Conservation (phyloP, 176 grass and related monocot genomes). For the Bonia amplexicaulis region DNA sequence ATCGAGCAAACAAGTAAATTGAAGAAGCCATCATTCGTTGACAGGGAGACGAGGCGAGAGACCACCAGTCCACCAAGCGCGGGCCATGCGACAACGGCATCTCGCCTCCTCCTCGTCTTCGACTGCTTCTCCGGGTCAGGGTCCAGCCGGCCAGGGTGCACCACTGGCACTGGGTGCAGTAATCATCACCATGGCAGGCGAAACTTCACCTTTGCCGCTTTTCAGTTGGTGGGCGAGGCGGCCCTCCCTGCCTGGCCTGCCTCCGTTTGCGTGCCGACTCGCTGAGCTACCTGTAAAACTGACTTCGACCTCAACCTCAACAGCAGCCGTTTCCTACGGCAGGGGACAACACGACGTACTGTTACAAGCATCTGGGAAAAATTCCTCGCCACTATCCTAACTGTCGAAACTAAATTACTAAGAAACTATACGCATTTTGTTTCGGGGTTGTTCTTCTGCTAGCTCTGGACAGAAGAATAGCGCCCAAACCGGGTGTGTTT, state of each 20-base stretch:
- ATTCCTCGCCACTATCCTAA: too few species aligned
- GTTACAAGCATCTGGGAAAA: background rate
- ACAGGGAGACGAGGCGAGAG: too few species aligned
- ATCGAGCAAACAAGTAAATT: too few species aligned
- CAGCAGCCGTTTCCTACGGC: too few species aligned
- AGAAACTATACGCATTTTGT: too few species aligned
- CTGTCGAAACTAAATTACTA: too few species aligned
- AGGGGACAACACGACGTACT: background rate
- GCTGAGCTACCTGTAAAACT: background rate
- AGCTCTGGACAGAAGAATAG: too few species aligned
- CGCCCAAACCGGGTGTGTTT: background rate
- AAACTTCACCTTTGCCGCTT: background rate
- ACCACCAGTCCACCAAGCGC: too few species aligned
- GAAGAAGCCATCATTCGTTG: too few species aligned
- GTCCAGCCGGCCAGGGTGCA: background rate
- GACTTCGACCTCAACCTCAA: too few species aligned
- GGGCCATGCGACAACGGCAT: too few species aligned
- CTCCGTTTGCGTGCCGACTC: background rate
- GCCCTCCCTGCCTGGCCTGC: background rate
- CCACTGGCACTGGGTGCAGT: background rate
- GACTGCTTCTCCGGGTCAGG: background rate
- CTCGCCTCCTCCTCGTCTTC: background rate
- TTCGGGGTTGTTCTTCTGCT: too few species aligned
- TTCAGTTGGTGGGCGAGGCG: background rate
- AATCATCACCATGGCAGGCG: background rate